Base-by-base conservation (phyloP, 768 basidiomycete genomes). In the Leucocoprinus sp. region DNA sequence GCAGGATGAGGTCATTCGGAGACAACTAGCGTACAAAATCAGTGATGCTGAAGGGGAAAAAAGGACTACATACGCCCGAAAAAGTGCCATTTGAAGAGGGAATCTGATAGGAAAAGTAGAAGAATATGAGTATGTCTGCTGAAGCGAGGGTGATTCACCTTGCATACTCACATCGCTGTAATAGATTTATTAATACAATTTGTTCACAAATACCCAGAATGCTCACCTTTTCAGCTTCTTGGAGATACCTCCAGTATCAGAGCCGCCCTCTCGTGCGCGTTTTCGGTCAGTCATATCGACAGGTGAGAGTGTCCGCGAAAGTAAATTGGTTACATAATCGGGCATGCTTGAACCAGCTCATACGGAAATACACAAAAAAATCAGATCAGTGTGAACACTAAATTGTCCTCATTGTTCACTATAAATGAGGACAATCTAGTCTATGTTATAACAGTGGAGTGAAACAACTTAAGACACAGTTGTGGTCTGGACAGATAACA, bases 121-220 rank as follows among this genome's bases (percentile, higher is more conserved):
- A 64, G 63, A 62, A 66, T 63, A 77, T 82, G 61, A 79, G 78
- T 76, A 65, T 28, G 34, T 48, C 59, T 43, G 50, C 65, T 70
- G 67, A 61, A 66, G 59, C 63, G 60, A 61, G 63, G 57, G 55
- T 65, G 37, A 87, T 84, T 87, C 82, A 88, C 85, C 85, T 88
- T 86, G 54, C 47, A 55, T 60, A 83, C 84, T 87, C 77, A 87
- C 85, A 67, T 83, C 80, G 57, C 83, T 86, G 59, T 8, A 51
- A 37, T 63, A 55, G 53, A 7, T 31, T 49, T 49, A 47, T 48
- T 53, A 52, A 36, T 42, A 37, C 36, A 56, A 24, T n/a, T n/a
- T 29, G 21, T 12, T 31, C 5, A 29, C 29, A 45, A 37, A 48
- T 54, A 50, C 15, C 42, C 42, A 37, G 43, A 36, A 31, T 6